Conservation (phyloP, 805 yeast species). For the Suhomyces prunicola region DNA sequence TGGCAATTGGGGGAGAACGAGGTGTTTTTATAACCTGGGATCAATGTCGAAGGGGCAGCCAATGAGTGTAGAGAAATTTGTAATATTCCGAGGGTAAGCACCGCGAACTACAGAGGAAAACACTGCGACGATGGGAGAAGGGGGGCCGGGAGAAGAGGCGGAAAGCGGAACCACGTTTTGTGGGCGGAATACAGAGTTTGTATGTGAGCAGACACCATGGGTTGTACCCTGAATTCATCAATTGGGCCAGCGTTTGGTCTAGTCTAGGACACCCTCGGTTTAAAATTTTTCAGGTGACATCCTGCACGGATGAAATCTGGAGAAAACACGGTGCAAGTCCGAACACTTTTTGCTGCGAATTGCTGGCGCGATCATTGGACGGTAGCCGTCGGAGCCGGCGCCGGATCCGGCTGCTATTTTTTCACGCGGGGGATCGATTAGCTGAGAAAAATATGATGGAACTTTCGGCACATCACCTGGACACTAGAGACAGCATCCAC, state of each 20-base stretch:
- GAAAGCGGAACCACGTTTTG: too few relatives aligned
- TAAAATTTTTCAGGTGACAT: background rate
- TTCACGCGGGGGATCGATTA: background rate
- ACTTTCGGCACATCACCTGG: too few relatives aligned
- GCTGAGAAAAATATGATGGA: background rate
- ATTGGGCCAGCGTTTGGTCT: too few relatives aligned
- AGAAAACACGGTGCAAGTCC: slow-evolving; percentile 15
- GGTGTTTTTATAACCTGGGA: slow-evolving; percentile 5
- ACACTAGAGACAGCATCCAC: too few relatives aligned
- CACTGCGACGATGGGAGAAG: background rate
- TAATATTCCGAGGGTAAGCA: slow-evolving; percentile 9
- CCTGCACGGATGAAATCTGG: slow-evolving; percentile 7
- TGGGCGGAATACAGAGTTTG: background rate
- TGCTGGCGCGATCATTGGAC: slow-evolving; percentile 17
- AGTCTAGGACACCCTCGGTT: background rate
- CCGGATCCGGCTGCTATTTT: slow-evolving; percentile 3
- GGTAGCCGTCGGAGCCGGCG: slow-evolving; percentile 20
- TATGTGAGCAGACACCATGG: background rate
- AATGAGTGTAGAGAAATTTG: slow-evolving; percentile 21
- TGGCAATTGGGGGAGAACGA: background rate
- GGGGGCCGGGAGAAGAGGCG: background rate
- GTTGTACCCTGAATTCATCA: too few relatives aligned
- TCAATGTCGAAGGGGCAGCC: slow-evolving; percentile 14
- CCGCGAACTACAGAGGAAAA: background rate
- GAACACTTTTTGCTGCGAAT: slow-evolving; percentile 14